A percentile compares a stretch with the other conserved stretches of the same genome.
Evolutionary conservation across 2,329 filamentous ascomycete species (phyloP).

Genomic region (Pseudopyricularia cyperi): DNA sequence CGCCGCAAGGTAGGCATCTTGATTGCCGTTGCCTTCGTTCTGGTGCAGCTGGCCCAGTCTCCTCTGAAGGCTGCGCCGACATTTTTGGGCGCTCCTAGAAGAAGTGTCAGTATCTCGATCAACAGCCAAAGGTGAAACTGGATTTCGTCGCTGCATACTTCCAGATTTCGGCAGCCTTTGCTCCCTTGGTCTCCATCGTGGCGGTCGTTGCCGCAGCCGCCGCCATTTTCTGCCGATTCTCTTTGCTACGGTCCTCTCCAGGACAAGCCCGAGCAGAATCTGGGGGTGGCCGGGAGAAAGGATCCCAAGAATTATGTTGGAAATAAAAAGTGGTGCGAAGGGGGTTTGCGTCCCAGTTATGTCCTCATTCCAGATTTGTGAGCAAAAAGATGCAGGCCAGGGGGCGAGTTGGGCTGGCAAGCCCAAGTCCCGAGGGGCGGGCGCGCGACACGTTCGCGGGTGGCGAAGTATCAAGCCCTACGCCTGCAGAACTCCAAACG

Average conservation of each 20-base stretch:
- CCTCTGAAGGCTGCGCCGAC: background rate
- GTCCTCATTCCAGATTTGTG: background rate
- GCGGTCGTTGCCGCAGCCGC: background rate
- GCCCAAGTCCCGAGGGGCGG: too few relatives aligned
- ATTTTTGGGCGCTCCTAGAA: background rate
- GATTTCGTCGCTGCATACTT: background rate
- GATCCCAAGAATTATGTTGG: background rate
- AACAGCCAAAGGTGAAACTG: background rate
- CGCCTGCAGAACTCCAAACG: conserved; percentile 1
- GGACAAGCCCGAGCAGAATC: too few relatives aligned
- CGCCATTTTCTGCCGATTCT: background rate
- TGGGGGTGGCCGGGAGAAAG: background rate
- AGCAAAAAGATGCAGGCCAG: background rate
- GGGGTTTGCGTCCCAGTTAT: too few relatives aligned
- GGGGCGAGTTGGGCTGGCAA: background rate
- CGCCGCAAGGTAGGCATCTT: background rate
- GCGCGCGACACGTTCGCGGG: background rate
- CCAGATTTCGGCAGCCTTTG: background rate
- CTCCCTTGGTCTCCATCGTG: background rate
- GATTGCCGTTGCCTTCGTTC: conserved; percentile 1
- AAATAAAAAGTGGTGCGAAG: too few relatives aligned
- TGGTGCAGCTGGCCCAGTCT: background rate
- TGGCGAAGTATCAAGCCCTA: conserved; percentile 2
- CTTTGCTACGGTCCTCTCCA: background rate
- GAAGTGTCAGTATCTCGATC: background rate